phyloP scores from a whole-genome alignment of 2,329 filamentous ascomycete genomes.

The Diplodia seriata region DNA sequence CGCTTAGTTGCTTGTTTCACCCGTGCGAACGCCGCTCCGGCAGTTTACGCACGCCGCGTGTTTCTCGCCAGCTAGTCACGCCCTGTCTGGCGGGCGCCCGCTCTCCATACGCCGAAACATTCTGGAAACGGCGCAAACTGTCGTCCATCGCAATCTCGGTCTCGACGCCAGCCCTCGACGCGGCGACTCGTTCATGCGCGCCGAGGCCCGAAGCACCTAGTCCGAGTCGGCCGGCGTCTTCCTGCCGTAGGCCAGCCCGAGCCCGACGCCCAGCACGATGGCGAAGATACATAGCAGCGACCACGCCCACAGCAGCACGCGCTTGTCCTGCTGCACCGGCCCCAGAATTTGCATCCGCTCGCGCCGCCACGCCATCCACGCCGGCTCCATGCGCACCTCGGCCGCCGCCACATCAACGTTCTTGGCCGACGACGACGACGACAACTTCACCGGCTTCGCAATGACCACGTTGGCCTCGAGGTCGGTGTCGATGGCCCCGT shows the following conservation, averaged over 20 bases:
- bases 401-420: neutral
- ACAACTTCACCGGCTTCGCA: conserved; percentile 6
- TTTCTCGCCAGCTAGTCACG: conserved; percentile 16
- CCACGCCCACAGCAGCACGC: conserved; percentile 26
- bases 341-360: conserved; percentile 26
- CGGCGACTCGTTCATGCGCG: conserved; percentile 9
- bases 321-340: conserved; percentile 29
- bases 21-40: neutral
- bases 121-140: neutral
- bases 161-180: neutral
- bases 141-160: conserved; percentile 17
- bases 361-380: conserved; percentile 28
- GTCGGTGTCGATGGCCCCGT: conserved; percentile 4
- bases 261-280: conserved; percentile 22
- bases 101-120: neutral
- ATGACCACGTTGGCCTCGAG: conserved; percentile 1
- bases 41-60: conserved; percentile 13
- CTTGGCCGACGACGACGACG: neutral
- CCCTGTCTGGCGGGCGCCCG: conserved; percentile 11
- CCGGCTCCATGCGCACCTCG: conserved; percentile 25
- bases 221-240: neutral
- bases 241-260: conserved; percentile 12
- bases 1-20: conserved; percentile 27
- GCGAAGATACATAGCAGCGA: conserved; percentile 22
- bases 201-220: neutral